Conservation (phyloP, 306 rosid genomes). For the Cucurbita argyrosperma region DNA sequence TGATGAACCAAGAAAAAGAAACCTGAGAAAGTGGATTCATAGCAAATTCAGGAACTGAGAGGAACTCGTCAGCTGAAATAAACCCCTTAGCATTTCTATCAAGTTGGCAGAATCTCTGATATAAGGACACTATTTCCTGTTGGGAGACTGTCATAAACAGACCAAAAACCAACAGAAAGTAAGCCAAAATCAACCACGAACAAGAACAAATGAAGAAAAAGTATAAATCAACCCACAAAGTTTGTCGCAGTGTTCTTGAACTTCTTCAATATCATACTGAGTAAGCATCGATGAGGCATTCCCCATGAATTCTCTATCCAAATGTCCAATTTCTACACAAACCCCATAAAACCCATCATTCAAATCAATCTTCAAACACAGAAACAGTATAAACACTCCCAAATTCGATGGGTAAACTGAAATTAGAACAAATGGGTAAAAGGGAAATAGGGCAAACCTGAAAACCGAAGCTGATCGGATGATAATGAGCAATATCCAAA, state of each 20-base stretch:
- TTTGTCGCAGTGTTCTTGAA: constrained; percentile 58
- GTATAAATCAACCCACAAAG: constrained; percentile 28
- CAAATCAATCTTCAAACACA: not conserved
- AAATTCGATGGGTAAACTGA: not conserved
- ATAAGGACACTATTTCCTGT: constrained; percentile 77
- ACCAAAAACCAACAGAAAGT: constrained; percentile 10
- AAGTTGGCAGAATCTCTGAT: constrained; percentile 84
- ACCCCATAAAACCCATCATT: not conserved
- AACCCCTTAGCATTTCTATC: constrained; percentile 83
- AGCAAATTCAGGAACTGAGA: constrained; percentile 87
- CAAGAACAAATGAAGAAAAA: not conserved
- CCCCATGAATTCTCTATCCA: constrained; percentile 39
- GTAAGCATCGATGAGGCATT: constrained; percentile 69
- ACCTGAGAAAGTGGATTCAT: constrained; percentile 96
- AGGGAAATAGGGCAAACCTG: not conserved
- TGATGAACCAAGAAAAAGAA: not conserved
- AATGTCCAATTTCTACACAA: not conserved
- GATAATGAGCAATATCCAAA: not conserved
- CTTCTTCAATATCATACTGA: constrained; percentile 90
- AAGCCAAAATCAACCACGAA: not conserved
- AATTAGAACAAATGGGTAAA: not conserved
- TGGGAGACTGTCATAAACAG: constrained; percentile 42
- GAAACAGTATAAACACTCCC: not conserved
- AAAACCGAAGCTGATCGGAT: not conserved
- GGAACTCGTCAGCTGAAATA: constrained; percentile 81